phyloP scores from a whole-genome alignment of 2,329 filamentous ascomycete species.

The Penicillium sp. region DNA sequence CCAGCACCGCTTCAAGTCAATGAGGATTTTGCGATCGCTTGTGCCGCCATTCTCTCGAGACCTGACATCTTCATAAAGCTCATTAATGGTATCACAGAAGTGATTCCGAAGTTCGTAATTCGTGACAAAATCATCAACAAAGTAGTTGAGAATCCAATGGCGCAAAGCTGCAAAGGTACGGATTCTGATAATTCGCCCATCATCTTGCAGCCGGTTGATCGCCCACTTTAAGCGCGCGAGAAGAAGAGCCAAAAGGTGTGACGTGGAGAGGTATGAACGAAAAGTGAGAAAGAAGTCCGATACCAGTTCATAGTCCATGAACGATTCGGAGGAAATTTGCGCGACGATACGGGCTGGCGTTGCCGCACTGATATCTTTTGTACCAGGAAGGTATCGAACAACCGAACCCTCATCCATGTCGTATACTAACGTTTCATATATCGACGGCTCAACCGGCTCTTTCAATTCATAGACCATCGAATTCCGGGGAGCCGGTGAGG shows the following conservation, averaged over 20 bases:
- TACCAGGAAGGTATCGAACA: constrained; percentile 74
- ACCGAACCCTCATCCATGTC: constrained; percentile 80
- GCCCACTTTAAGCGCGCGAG: constrained; percentile 87
- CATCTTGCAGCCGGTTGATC: constrained; percentile 74
- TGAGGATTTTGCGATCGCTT: constrained; percentile 80
- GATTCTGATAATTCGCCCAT: constrained; percentile 90
- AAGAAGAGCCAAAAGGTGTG: constrained; percentile 78
- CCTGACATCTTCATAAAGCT: constrained; percentile 56
- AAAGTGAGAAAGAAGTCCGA: constrained; percentile 98
- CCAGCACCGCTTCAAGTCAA: constrained; percentile 97
- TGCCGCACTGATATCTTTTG: constrained; percentile 79
- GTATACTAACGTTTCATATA: constrained; percentile 80
- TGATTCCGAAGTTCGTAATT: constrained; percentile 71
- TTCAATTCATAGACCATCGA: constrained; percentile 54
- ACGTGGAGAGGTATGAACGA: constrained; percentile 77
- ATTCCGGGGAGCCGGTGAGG: constrained; percentile 38
- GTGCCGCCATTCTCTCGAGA: constrained; percentile 55
- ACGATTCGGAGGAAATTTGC: constrained; percentile 93
- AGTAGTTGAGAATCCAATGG: constrained; percentile 98
- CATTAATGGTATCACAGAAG: constrained; percentile 81
- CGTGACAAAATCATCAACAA: constrained; percentile 86
- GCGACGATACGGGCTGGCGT: constrained; percentile 89
- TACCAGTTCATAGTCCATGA: constrained; percentile 93
- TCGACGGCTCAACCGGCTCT: constrained; percentile 62
- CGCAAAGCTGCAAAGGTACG: constrained; percentile 92